Evolutionary conservation across 306 rosid species (phyloP), one percentile per base, ranked within the genome.

Genomic region (Boehmeria nivea): DNA sequence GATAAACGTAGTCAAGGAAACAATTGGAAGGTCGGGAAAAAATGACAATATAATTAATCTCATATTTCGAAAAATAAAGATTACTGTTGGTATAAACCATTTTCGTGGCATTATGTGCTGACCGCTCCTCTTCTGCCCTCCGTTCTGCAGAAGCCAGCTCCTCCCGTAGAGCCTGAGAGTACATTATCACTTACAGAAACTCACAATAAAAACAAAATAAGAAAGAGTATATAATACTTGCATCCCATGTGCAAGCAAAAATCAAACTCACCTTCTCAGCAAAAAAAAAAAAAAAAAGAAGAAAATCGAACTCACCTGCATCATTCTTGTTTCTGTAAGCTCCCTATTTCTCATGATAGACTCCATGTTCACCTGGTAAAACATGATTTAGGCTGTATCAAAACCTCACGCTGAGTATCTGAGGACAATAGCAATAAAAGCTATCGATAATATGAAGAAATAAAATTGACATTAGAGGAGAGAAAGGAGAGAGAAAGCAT

Each of bases 311-410:
- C 67, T 64, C 54, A 83, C 99, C 86, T 91, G 99, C 99, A 91
- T 85, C 99, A 91, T 91, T 82, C 99, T 81, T 54, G 99, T 91
- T 66, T 91, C 99, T 0, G 96, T 57, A 48, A 91, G 81, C 68
- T 91, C 99, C 59, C 96, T 78, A 59, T 78, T 87, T 81, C 99
- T 91, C 89, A 85, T 87, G 71, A 91, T 65, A 45, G 95, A 72
- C 61, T 91, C 99, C 96, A 91, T 85, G 81, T 65, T 85, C 34
- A 81, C 99, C 99, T 91, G 84, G 57, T 57, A 60, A 39, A 65
- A 57, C 48, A 45, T 20, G 56, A 45, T 48, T n/a, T 12, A 69
- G 53, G 12, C 42, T 61, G 70, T 48, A 60, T 50, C 14, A 72
- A 59, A 61, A 67, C 71, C 47, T 40, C 68, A 8, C 21, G 52